These are phyloP conservation scores for Moniliophthora roreri DNA, from an alignment of 1,284 basidiomycete species.

Conservation along the genomic window DNA sequence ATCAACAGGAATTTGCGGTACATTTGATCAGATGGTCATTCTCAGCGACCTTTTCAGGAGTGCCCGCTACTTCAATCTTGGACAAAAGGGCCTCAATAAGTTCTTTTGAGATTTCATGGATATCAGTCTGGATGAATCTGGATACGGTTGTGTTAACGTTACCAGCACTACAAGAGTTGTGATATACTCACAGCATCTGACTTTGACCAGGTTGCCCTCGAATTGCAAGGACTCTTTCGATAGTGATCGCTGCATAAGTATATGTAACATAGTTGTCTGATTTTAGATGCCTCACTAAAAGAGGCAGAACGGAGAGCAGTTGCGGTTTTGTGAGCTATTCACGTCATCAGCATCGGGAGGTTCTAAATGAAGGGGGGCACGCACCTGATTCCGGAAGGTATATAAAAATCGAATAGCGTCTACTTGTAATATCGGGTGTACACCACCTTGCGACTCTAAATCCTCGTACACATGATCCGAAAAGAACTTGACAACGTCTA, in stretches of 20 bases:
- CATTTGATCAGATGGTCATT: conserved; percentile 99
- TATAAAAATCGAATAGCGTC: conserved; percentile 94
- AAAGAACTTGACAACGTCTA: conserved; percentile 96
- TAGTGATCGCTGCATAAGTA: conserved; percentile 89
- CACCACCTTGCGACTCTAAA: conserved; percentile 70
- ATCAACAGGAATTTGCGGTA: conserved; percentile 27
- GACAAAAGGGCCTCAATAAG: conserved; percentile 78
- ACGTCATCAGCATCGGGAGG: not conserved
- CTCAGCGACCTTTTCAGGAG: conserved; percentile 94
- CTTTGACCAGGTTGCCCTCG: conserved; percentile 60
- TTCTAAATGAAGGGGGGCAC: conserved; percentile 14
- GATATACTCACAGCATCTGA: conserved; percentile 59
- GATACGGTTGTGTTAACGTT: not conserved
- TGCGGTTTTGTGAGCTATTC: conserved; percentile 90
- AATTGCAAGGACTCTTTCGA: conserved; percentile 88
- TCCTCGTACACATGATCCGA: conserved; percentile 90
- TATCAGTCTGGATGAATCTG: conserved; percentile 86
- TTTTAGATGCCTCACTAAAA: conserved; percentile 82
- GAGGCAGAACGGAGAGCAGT: conserved; percentile 87
- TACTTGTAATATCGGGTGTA: conserved; percentile 91
- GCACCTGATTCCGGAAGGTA: conserved; percentile 93
- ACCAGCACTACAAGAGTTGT: not conserved
- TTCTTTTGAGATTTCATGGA: conserved; percentile 78
- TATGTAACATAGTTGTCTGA: conserved; percentile 85
- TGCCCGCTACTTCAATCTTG: conserved; percentile 82